These are phyloP conservation scores for Leishmania lainsoni DNA, from an alignment of 208 protist species.

Conservation along the genomic window DNA sequence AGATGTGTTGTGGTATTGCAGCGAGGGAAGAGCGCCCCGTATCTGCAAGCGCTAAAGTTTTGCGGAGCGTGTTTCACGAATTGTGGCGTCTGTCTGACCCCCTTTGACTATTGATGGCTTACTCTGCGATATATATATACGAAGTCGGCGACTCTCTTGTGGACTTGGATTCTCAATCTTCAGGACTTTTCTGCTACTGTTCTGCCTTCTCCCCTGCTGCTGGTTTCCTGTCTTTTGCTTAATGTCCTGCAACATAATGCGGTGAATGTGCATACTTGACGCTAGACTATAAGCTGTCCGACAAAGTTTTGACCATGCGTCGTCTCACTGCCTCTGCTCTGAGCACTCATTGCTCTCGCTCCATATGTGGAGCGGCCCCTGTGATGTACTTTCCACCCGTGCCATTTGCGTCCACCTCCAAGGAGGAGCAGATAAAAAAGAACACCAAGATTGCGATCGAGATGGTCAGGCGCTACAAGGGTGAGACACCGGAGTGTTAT, in stretches of 20 bases:
- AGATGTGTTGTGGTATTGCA: background rate
- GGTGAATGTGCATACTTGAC: background rate
- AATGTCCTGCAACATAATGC: background rate
- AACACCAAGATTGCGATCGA: constrained; percentile 92
- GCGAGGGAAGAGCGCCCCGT: background rate
- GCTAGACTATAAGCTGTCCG: background rate
- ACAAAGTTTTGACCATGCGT: constrained; percentile 48
- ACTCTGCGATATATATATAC: background rate
- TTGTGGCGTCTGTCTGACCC: background rate
- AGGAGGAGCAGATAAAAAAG: constrained; percentile 84
- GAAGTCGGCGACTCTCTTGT: background rate
- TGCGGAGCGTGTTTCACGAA: background rate
- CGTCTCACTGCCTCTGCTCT: constrained; percentile 50
- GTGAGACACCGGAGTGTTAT: constrained; percentile 71
- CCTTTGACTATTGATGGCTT: background rate
- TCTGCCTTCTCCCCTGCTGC: background rate
- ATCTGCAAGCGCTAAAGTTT: background rate
- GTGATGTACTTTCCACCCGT: constrained; percentile 84
- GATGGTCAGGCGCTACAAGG: constrained; percentile 90
- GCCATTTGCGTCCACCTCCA: constrained; percentile 38
- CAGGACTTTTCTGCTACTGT: background rate
- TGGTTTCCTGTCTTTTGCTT: background rate
- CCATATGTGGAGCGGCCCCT: constrained; percentile 81
- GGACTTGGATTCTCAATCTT: background rate
- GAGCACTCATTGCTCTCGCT: constrained; percentile 54